Conservation (phyloP, 2,329 filamentous ascomycete genomes). For the Monosporascus cannonballus region DNA sequence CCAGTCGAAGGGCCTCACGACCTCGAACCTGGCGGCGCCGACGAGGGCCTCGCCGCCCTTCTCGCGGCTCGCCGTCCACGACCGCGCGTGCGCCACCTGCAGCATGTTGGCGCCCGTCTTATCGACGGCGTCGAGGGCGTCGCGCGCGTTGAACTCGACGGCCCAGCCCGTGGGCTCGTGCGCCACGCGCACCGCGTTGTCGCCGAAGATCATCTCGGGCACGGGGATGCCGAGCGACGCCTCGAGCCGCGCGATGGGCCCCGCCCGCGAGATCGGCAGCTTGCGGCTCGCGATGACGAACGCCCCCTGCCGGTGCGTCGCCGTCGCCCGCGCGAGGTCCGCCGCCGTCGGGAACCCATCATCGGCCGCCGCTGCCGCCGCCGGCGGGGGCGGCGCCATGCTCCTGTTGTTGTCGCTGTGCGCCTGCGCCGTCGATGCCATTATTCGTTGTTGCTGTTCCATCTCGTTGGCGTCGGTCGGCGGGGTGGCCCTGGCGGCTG, state of each 20-base stretch:
- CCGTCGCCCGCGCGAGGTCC: constrained; percentile 48
- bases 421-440: not conserved
- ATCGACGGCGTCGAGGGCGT: constrained; percentile 85
- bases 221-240: constrained; percentile 74
- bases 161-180: constrained; percentile 73
- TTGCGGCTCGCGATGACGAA: constrained; percentile 81
- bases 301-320: constrained; percentile 50
- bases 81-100: constrained; percentile 84
- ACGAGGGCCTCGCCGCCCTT: constrained; percentile 62
- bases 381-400: constrained; percentile 16
- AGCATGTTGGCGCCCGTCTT: constrained; percentile 90
- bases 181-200: constrained; percentile 75
- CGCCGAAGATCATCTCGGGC: constrained; percentile 99
- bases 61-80: constrained; percentile 67
- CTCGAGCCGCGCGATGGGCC: constrained; percentile 81
- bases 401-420: not conserved
- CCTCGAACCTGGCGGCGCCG: constrained; percentile 78
- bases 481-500: too few species aligned
- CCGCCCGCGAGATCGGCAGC: constrained; percentile 88
- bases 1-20: constrained; percentile 97
- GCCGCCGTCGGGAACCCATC: constrained; percentile 50
- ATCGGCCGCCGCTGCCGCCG: constrained; percentile 30
- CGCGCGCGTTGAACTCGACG: constrained; percentile 75
- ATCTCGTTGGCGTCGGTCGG: too few species aligned
- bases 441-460: not conserved